These are phyloP conservation scores for Fusarium scirpi DNA, from an alignment of 2,329 filamentous ascomycete genomes.

Conservation along the genomic window DNA sequence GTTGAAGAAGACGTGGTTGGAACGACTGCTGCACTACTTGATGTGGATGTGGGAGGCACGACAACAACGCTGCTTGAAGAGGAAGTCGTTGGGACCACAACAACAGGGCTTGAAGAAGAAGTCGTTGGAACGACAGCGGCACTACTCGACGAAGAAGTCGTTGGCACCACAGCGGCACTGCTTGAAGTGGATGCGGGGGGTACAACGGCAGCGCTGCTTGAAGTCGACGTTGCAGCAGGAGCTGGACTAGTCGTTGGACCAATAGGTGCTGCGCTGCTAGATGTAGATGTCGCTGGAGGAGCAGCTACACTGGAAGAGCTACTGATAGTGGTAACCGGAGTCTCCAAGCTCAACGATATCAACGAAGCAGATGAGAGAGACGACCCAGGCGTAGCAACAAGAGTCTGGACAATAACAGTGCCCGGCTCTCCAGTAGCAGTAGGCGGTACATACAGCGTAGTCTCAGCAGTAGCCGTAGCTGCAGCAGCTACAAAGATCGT, in stretches of 20 bases:
- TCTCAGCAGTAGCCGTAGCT: constrained; percentile 6
- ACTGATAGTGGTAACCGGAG: not conserved
- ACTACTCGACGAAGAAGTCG: not conserved
- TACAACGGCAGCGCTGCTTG: too few relatives aligned
- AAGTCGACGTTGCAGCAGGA: not conserved
- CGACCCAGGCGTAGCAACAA: not conserved
- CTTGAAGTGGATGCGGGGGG: too few relatives aligned
- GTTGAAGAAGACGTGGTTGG: not conserved
- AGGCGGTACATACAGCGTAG: constrained; percentile 15
- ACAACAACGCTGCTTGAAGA: not conserved
- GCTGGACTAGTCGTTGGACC: too few relatives aligned
- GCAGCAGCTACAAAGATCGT: constrained; percentile 15
- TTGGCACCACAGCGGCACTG: not conserved
- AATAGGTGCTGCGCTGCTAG: not conserved
- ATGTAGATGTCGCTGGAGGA: not conserved
- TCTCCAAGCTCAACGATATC: not conserved
- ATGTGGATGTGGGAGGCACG: too few relatives aligned
- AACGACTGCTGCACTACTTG: too few relatives aligned
- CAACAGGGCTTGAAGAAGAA: too few relatives aligned
- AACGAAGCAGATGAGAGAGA: not conserved
- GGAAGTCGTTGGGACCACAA: too few relatives aligned
- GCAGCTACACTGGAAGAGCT: not conserved
- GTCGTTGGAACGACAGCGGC: too few relatives aligned
- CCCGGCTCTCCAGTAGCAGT: constrained; percentile 15
- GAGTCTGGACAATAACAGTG: constrained; percentile 21